These are phyloP conservation scores for Sisymbrium irio DNA, from an alignment of 345 rosid species.

Conservation along the genomic window DNA sequence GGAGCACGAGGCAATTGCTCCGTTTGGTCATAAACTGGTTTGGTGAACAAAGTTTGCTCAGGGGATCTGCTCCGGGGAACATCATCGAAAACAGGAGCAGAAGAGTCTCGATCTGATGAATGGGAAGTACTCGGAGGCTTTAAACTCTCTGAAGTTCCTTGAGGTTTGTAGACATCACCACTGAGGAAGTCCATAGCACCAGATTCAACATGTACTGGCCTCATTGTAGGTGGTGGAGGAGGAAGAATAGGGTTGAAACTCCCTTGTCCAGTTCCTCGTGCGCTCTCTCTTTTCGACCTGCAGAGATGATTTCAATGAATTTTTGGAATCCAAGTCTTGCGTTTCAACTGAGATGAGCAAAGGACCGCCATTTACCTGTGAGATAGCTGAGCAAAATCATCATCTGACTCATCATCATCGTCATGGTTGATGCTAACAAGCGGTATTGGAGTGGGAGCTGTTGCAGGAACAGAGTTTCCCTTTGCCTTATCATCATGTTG, in stretches of 20 bases:
- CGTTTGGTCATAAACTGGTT: constrained; percentile 57
- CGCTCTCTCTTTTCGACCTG: constrained; percentile 74
- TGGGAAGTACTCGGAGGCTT: constrained; percentile 44
- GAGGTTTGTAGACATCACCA: constrained; percentile 73
- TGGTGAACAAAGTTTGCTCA: constrained; percentile 23
- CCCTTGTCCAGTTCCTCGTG: constrained; percentile 34
- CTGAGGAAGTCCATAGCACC: constrained; percentile 75
- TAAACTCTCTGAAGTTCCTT: constrained; percentile 39
- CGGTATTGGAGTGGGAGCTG: constrained; percentile 53
- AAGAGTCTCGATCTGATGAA: constrained; percentile 18
- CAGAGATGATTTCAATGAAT: not conserved
- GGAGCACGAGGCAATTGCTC: constrained; percentile 78
- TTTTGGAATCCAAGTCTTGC: not conserved
- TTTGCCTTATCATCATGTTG: constrained; percentile 77
- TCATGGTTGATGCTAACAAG: constrained; percentile 50
- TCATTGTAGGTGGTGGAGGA: constrained; percentile 83
- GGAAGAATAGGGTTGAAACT: constrained; percentile 59
- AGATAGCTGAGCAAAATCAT: constrained; percentile 80
- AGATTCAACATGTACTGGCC: constrained; percentile 51
- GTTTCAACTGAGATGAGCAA: not conserved
- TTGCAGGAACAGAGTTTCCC: constrained; percentile 47
- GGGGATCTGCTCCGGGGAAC: constrained; percentile 26
- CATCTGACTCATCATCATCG: constrained; percentile 84
- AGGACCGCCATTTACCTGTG: constrained; percentile 51
- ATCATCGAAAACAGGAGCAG: constrained; percentile 30